phyloP scores from a whole-genome alignment of 164 flowering plant species.

The Dillenia suffruticosa region DNA sequence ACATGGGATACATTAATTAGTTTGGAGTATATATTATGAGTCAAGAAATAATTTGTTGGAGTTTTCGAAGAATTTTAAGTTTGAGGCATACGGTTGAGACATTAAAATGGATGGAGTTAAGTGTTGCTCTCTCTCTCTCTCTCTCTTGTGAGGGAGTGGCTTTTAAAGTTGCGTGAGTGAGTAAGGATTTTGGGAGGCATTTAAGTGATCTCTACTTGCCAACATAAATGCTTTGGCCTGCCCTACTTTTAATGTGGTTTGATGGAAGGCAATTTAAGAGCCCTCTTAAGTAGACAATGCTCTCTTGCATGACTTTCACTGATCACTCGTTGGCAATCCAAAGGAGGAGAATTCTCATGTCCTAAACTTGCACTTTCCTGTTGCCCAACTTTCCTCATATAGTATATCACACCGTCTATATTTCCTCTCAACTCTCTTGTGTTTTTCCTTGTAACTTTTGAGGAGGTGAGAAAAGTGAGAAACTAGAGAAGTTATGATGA shows the following conservation, averaged over 20 bases:
- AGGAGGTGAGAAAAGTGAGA: too few relatives aligned
- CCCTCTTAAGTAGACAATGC: slow-evolving; percentile 34
- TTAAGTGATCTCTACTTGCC: slow-evolving; percentile 56
- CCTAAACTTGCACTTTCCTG: neutral
- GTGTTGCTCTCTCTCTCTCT: too few relatives aligned
- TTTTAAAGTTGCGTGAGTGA: slow-evolving; percentile 20
- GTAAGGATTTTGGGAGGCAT: slow-evolving; percentile 38
- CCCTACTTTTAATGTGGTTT: slow-evolving; percentile 41
- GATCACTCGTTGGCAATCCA: slow-evolving; percentile 5
- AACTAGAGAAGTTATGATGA: slow-evolving; percentile 12
- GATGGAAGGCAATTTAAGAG: slow-evolving; percentile 41
- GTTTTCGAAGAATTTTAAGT: too few relatives aligned
- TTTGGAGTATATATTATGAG: too few relatives aligned
- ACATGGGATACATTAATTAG: too few relatives aligned
- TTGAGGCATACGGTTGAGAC: too few relatives aligned
- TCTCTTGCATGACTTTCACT: slow-evolving; percentile 30
- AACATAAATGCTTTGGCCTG: slow-evolving; percentile 53
- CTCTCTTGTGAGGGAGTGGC: neutral
- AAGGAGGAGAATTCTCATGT: neutral
- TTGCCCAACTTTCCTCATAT: slow-evolving; percentile 2
- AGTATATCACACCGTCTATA: neutral
- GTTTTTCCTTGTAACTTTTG: neutral
- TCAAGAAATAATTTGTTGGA: too few relatives aligned
- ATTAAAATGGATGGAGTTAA: too few relatives aligned
- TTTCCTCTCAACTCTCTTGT: neutral